phyloP scores from a whole-genome alignment of 176 grass and related monocot species.

The Avena eriantha region DNA sequence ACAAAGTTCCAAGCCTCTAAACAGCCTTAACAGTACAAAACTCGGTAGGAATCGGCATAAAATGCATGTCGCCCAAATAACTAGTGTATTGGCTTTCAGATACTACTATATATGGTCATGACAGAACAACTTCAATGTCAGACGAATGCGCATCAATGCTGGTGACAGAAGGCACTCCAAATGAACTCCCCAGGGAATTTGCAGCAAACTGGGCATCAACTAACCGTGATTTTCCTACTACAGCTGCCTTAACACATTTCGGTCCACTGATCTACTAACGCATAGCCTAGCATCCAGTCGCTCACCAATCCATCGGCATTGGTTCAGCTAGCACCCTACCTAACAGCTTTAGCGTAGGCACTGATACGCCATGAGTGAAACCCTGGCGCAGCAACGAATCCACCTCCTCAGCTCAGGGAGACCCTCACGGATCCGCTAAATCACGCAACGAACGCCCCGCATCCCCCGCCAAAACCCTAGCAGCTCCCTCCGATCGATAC shows the following conservation, averaged over 20 bases:
- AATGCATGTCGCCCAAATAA: not conserved
- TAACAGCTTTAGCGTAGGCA: not conserved
- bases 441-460: not conserved
- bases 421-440: not conserved
- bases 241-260: not conserved
- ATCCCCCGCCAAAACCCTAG: not conserved
- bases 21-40: not conserved
- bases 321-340: not conserved
- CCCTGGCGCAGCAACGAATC: not conserved
- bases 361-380: not conserved
- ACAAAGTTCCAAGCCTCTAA: not conserved
- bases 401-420: not conserved
- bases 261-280: not conserved
- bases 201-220: not conserved
- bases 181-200: not conserved
- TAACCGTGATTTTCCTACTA: not conserved
- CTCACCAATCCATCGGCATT: not conserved
- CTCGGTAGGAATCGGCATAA: not conserved
- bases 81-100: not conserved
- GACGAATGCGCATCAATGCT: constrained; percentile 1
- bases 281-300: constrained; percentile 5
- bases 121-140: not conserved
- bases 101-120: not conserved
- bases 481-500: not conserved
- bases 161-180: not conserved